phyloP scores from a whole-genome alignment of 176 grass and related monocot species.

The Oryza meridionalis region DNA sequence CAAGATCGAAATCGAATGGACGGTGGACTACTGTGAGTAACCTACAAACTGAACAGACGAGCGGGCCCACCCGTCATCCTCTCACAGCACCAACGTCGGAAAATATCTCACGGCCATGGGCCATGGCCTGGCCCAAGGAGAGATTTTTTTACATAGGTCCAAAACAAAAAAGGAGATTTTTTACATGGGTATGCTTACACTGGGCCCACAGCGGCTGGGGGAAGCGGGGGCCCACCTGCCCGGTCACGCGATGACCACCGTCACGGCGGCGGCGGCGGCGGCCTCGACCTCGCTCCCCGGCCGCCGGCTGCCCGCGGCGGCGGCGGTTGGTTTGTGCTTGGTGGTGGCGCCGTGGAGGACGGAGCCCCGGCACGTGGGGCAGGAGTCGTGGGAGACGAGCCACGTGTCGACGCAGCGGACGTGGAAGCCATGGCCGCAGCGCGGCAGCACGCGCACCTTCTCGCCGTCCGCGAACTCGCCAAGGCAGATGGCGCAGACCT shows the following conservation, averaged over 20 bases:
- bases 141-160: neutral
- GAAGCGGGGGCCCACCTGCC: neutral
- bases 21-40: neutral
- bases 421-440: conserved; percentile 84
- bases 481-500: conserved; percentile 92
- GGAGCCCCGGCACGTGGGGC: conserved; percentile 78
- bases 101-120: conserved; percentile 34
- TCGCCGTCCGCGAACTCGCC: conserved; percentile 85
- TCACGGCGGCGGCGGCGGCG: conserved; percentile 11
- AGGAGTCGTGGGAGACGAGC: conserved; percentile 75
- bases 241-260: conserved; percentile 50
- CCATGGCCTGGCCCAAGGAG: neutral
- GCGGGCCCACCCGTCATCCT: neutral
- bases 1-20: conserved; percentile 1
- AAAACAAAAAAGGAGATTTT: conserved; percentile 2
- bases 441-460: conserved; percentile 78
- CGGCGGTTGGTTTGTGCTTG: neutral
- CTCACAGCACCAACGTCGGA: neutral
- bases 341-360: conserved; percentile 44
- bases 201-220: neutral
- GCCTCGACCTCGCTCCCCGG: conserved; percentile 20
- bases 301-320: neutral
- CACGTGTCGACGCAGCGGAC: conserved; percentile 86
- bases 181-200: conserved; percentile 28
- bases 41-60: conserved; percentile 4